These are phyloP conservation scores for Coniochaeta sp. DNA, from an alignment of 2,329 filamentous ascomycete genomes.

Conservation along the genomic window DNA sequence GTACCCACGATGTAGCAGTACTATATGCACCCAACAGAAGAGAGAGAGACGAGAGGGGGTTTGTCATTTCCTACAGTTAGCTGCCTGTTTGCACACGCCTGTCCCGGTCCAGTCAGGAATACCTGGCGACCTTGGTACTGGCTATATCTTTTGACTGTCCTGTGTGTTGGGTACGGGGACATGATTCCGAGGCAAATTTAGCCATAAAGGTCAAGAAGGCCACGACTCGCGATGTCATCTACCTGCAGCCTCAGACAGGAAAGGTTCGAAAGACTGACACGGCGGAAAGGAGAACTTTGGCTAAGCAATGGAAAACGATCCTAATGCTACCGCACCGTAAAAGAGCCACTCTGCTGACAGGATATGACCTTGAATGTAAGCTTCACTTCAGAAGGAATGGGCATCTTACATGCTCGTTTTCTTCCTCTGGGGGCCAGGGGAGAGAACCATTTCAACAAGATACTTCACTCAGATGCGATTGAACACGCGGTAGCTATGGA, in stretches of 20 bases:
- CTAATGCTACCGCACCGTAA: not conserved
- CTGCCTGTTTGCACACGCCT: not conserved
- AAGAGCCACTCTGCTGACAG: not conserved
- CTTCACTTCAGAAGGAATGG: not conserved
- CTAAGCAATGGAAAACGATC: not conserved
- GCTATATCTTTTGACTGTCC: not conserved
- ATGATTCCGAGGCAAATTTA: not conserved
- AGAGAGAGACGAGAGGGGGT: not conserved
- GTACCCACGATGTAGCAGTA: not conserved
- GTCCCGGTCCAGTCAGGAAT: not conserved
- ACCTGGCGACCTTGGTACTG: not conserved
- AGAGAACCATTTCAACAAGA: no score
- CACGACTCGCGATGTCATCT: not conserved
- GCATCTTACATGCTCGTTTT: not conserved
- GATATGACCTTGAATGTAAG: not conserved
- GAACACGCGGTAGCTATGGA: no score
- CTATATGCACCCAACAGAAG: no score
- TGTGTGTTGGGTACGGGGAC: not conserved
- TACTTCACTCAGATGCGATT: no score
- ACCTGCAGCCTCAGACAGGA: not conserved
- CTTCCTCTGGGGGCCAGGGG: not conserved
- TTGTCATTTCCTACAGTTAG: not conserved
- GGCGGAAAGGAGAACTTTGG: not conserved
- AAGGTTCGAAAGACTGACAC: not conserved
- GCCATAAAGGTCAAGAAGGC: not conserved